Evolutionary conservation across 176 grass and related monocot genomes (phyloP), one percentile per base, ranked within the genome.

Genomic region (Coix lacrymajobi): DNA sequence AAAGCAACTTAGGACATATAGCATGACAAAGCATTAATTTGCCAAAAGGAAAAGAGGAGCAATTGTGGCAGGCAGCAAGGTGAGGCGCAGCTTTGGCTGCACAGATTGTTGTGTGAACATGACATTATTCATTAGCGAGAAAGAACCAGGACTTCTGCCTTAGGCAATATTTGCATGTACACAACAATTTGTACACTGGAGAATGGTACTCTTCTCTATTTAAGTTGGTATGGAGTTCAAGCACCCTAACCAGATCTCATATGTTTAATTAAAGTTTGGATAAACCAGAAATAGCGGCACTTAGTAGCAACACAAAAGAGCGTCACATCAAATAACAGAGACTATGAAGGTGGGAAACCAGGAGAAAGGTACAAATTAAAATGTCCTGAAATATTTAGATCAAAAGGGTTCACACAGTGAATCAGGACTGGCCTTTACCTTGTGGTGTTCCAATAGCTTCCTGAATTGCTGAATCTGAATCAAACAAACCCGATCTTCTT

Each of bases 371-470:
- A n/a, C 41, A 66, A 34, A 79, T 22, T 51, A 9, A 8, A 8
- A 31, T 10, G 10, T 56, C n/a, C 20, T 69, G 13, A 37, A 69
- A 28, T 41, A 20, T 26, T 61, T 77, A 57, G 12, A 69, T 46
- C 16, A 19, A 69, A 71, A 10, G 28, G 38, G 63, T 67, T 44
- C 4, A 1, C 38, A 44, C 15, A 31, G 36, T 1, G 29, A 78
- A 43, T 20, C 4, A 45, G 76, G 24, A 85, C 24, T 81, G 68
- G 64, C 36, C 5, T 36, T 45, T 91, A 95, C 96, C 96, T 88
- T 90, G 88, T 65, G 90, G 44, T 78, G 85, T 54, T 70, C 24
- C 68, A 30, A 37, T 77, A 62, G 81, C 69, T 83, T 87, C 39
- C 69, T 89, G 62, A 82, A 69, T 29, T 79, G 83, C 84, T 56